A percentile compares a stretch with the other conserved stretches of the same genome.
Evolutionary conservation across 306 rosid species (phyloP).

Genomic region (Benincasa hispida): DNA sequence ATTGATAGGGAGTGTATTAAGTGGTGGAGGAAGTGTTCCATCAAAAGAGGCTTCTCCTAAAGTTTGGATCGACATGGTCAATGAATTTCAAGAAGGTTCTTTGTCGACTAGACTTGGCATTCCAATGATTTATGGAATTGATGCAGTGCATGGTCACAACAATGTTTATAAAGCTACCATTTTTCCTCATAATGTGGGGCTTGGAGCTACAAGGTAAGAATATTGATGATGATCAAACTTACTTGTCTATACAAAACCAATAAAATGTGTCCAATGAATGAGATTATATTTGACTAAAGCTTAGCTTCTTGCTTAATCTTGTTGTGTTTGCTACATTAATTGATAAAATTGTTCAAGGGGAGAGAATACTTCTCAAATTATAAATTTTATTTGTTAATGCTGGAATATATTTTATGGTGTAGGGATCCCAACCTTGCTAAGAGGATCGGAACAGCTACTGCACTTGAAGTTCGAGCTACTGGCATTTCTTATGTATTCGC

Average conservation of each 20-base stretch:
- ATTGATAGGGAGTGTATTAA: slow-evolving; percentile 25
- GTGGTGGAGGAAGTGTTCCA: slow-evolving; percentile 27
- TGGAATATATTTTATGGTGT: neutral
- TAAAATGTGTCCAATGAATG: neutral
- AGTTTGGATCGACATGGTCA: slow-evolving; percentile 26
- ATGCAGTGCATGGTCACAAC: slow-evolving; percentile 32
- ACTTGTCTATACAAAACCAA: neutral
- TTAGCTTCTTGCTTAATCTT: no score
- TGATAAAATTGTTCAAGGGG: neutral
- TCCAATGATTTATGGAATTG: slow-evolving; percentile 34
- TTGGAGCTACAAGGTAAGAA: slow-evolving; percentile 30
- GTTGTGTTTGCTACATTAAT: no score
- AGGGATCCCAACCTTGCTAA: neutral
- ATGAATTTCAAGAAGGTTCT: slow-evolving; percentile 18
- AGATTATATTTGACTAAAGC: neutral
- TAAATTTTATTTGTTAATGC: neutral
- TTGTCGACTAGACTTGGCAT: slow-evolving; percentile 27
- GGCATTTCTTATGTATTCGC: slow-evolving; percentile 2
- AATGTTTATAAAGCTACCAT: slow-evolving; percentile 14
- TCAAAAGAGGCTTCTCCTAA: slow-evolving; percentile 15
- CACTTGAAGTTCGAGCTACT: slow-evolving; percentile 9
- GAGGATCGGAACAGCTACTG: slow-evolving; percentile 1
- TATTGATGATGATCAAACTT: no score
- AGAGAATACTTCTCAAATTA: neutral
- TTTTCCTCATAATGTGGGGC: slow-evolving; percentile 33